Base-by-base conservation (phyloP, 495 filamentous ascomycete species). In the Penicillium taxi region DNA sequence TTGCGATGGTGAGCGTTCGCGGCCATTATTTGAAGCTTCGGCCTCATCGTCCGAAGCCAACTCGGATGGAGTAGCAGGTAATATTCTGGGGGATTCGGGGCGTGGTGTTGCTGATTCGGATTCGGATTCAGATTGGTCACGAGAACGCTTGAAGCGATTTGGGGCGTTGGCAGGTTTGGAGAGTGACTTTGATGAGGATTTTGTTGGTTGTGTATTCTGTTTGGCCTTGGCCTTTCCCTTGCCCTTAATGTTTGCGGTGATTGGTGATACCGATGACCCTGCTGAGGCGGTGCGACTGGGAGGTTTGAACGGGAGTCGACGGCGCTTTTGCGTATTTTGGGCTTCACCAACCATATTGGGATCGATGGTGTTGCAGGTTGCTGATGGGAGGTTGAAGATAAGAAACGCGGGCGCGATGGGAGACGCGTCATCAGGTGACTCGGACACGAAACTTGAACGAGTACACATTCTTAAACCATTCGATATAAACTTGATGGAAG, bases 261-360 rank as follows among this genome's bases (percentile, higher is more conserved):
- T n/a, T 4, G 22, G 22, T 11, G 15, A 33, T 7, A 41, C 41
- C 30, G 51, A 53, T 34, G 41, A 41, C 6, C 39, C 53, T n/a
- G 47, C 46, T 23, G 29, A 53, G 23, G 49, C 21, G 9, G 63
- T 48, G 28, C 59, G 61, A 35, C 63, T 59, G 1, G 70, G 69
- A n/a, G 69, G 69, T 13, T 71, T 74, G 58, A 74, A 74, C 15
- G 70, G 63, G 9, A 69, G 60, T 6, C 42, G 55, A 27, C 64
- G 59, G 28, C 62, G 62, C 39, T 75, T 73, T 26, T 61, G 51
- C 3, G 56, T 34, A 1, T 59, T 32, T 31, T 58, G 52, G 16
- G 56, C 47, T 42, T 67, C 62, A 11, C 55, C 53, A 7, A 63
- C 46, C 62, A 69, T 67, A 16, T 27, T 12, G 11, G 12, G 12